phyloP scores from a whole-genome alignment of 2,329 filamentous ascomycete genomes.

The Claviceps purpurea region DNA sequence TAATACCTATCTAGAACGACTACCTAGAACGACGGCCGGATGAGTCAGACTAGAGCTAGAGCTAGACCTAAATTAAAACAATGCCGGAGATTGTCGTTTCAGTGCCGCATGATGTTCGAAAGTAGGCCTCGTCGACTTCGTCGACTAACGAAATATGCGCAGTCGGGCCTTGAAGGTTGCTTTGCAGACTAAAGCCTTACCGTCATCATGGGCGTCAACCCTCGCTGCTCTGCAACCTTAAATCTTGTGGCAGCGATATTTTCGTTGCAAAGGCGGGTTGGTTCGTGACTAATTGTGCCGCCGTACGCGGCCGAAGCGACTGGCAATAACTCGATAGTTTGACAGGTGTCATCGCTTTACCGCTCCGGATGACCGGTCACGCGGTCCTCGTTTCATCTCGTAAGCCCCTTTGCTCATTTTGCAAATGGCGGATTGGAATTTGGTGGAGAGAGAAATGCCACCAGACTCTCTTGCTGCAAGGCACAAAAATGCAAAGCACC shows the following conservation, averaged over 20 bases:
- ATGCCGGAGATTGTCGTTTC: background rate
- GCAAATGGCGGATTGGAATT: background rate
- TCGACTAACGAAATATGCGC: no score
- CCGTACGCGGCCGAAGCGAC: background rate
- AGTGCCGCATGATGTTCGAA: no score
- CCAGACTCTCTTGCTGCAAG: no score
- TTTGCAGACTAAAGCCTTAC: no score
- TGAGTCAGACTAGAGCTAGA: background rate
- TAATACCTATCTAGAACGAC: no score
- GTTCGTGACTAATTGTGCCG: no score
- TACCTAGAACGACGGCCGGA: background rate
- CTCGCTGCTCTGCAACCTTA: no score
- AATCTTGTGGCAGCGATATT: no score
- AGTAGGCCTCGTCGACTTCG: no score
- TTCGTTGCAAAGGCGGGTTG: background rate
- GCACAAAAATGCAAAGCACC: no score
- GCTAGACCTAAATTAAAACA: background rate
- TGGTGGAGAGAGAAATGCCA: background rate
- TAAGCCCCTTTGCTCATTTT: background rate
- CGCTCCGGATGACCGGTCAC: background rate
- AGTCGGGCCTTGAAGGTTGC: no score
- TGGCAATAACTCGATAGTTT: background rate
- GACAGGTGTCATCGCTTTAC: background rate
- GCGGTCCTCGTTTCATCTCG: background rate
- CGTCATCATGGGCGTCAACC: no score